A percentile compares a stretch with the other conserved stretches of the same genome.
Conservation (phyloP, 352 stramenopile species). For the Pythium apleroticum region DNA sequence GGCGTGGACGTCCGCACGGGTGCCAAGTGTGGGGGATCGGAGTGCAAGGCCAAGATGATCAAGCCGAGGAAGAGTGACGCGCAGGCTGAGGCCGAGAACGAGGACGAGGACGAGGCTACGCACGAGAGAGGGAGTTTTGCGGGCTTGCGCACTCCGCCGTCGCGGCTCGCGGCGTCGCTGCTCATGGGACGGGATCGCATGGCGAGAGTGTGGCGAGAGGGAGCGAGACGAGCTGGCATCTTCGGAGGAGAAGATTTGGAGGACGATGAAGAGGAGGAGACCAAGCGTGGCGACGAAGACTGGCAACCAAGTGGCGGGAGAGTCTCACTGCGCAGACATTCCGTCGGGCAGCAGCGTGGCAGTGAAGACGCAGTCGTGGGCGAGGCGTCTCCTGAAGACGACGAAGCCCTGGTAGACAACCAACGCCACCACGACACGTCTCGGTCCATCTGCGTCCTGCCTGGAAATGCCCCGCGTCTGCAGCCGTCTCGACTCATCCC, state of each 20-base stretch:
- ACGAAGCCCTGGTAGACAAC: constrained; percentile 5
- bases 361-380: background rate
- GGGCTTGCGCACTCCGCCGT: background rate
- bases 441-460: constrained; percentile 27
- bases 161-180: background rate
- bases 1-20: background rate
- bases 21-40: background rate
- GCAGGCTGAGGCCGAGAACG: background rate
- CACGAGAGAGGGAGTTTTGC: background rate
- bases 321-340: background rate
- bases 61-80: background rate
- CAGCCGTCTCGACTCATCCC: constrained; percentile 42
- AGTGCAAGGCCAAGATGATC: background rate
- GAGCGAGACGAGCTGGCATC: background rate
- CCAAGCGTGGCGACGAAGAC: background rate
- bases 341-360: background rate
- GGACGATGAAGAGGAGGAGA: background rate
- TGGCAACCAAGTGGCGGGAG: background rate
- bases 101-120: background rate
- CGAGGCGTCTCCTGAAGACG: background rate
- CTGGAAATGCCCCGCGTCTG: constrained; percentile 27
- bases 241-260: background rate
- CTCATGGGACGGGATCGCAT: constrained; percentile 5
- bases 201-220: background rate
- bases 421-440: constrained; percentile 6